These are phyloP conservation scores for Pezicula carpinea DNA, from an alignment of 2,329 filamentous ascomycete species.

Conservation along the genomic window DNA sequence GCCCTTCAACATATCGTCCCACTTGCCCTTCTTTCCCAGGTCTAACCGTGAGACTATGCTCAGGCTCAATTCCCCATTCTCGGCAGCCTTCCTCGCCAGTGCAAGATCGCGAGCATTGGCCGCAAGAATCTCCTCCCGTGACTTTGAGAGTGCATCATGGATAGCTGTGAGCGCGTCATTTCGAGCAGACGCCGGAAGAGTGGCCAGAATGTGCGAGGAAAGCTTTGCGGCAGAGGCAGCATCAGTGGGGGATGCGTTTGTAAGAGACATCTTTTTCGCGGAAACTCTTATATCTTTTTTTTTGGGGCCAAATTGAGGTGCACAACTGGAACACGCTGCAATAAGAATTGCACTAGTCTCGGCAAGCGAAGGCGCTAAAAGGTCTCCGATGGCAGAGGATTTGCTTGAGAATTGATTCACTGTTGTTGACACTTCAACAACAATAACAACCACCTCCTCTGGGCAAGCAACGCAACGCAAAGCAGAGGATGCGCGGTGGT, in stretches of 20 bases:
- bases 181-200: constrained; percentile 68
- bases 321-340: too few relatives aligned
- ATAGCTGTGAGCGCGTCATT: constrained; percentile 84
- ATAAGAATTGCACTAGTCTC: too few relatives aligned
- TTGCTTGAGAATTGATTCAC: too few relatives aligned
- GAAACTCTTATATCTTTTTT: neutral
- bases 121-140: constrained; percentile 71
- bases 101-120: constrained; percentile 84
- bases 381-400: too few relatives aligned
- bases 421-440: too few relatives aligned
- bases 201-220: constrained; percentile 78
- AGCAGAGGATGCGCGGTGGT: too few relatives aligned
- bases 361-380: too few relatives aligned
- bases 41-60: constrained; percentile 87
- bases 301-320: too few relatives aligned
- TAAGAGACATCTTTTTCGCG: constrained; percentile 69
- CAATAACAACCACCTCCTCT: too few relatives aligned
- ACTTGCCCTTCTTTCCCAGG: constrained; percentile 82
- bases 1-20: constrained; percentile 95
- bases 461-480: too few relatives aligned
- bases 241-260: constrained; percentile 73
- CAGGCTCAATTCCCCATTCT: constrained; percentile 69
- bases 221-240: constrained; percentile 74
- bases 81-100: constrained; percentile 66
- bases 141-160: constrained; percentile 66